These are phyloP conservation scores for Dissophora ornata DNA, from an alignment of 192 early-diverging fungal genomes.

Conservation along the genomic window DNA sequence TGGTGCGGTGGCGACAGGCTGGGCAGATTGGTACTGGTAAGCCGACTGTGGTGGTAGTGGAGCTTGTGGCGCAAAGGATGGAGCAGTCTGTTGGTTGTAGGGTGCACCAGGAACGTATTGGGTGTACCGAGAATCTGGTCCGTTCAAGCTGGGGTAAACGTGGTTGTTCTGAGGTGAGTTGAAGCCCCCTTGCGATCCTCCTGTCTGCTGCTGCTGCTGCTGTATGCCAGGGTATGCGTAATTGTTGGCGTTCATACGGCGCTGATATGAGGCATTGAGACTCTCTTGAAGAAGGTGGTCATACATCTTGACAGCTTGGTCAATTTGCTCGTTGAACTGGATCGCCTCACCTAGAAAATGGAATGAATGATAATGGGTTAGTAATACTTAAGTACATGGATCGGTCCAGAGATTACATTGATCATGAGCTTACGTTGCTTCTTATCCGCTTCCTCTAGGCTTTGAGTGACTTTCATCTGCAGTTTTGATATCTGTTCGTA, in stretches of 20 bases:
- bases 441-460: constrained; percentile 76
- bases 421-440: constrained; percentile 86
- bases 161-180: constrained; percentile 17
- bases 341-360: constrained; percentile 65
- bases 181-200: constrained; percentile 50
- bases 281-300: constrained; percentile 88
- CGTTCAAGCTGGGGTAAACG: constrained; percentile 42
- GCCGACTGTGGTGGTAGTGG: constrained; percentile 5
- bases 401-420: no score
- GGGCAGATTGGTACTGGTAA: constrained; percentile 44
- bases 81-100: constrained; percentile 23
- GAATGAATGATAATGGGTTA: no score
- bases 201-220: constrained; percentile 35
- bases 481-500: constrained; percentile 89
- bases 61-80: constrained; percentile 6
- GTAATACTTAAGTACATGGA: no score
- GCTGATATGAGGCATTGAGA: constrained; percentile 55
- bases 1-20: constrained; percentile 49
- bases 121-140: constrained; percentile 41
- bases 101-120: constrained; percentile 35
- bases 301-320: constrained; percentile 84
- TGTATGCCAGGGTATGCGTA: constrained; percentile 33
- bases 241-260: constrained; percentile 25
- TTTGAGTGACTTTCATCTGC: constrained; percentile 84
- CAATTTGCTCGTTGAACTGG: constrained; percentile 85